Evolutionary conservation across 2,329 filamentous ascomycete species (phyloP).

Genomic region (Peltaster fructicola): DNA sequence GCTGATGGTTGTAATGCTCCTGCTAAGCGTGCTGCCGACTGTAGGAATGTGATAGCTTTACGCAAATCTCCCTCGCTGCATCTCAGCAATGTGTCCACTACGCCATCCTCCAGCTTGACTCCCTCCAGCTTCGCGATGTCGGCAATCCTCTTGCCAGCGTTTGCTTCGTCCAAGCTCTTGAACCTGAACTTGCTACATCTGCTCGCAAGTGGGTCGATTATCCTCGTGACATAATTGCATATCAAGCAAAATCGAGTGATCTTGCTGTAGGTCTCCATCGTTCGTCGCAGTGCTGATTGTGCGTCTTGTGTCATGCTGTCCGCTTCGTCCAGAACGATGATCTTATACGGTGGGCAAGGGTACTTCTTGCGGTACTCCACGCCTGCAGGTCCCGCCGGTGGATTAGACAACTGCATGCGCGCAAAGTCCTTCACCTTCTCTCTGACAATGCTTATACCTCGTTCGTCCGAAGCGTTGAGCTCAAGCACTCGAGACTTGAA

Average conservation of each 20-base stretch:
- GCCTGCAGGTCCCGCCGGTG: conserved; percentile 46
- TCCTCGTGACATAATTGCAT: conserved; percentile 96
- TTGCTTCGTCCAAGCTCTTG: conserved; percentile 80
- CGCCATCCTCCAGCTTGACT: conserved; percentile 59
- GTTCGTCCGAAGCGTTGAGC: conserved; percentile 96
- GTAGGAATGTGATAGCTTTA: conserved; percentile 89
- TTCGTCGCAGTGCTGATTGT: conserved; percentile 76
- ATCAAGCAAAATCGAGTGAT: conserved; percentile 96
- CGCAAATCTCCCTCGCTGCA: conserved; percentile 88
- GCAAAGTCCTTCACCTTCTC: conserved; percentile 99
- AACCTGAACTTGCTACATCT: conserved; percentile 95
- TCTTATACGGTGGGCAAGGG: conserved; percentile 95
- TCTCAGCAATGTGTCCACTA: conserved; percentile 64
- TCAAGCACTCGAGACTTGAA: conserved; percentile 91
- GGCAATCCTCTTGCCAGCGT: conserved; percentile 60
- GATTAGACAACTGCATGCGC: conserved; percentile 78
- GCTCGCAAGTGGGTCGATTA: conserved; percentile 88
- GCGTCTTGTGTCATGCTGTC: conserved; percentile 99
- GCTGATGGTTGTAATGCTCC: conserved; percentile 35
- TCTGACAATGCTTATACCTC: conserved; percentile 88
- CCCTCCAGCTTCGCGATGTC: conserved; percentile 69
- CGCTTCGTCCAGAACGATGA: conserved; percentile 94
- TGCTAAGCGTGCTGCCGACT: conserved; percentile 80
- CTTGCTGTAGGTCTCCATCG: conserved; percentile 95
- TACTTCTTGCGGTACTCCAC: conserved; percentile 45